Base-by-base conservation (phyloP, 2,329 filamentous ascomycete species). In the Thelonectria discophora region DNA sequence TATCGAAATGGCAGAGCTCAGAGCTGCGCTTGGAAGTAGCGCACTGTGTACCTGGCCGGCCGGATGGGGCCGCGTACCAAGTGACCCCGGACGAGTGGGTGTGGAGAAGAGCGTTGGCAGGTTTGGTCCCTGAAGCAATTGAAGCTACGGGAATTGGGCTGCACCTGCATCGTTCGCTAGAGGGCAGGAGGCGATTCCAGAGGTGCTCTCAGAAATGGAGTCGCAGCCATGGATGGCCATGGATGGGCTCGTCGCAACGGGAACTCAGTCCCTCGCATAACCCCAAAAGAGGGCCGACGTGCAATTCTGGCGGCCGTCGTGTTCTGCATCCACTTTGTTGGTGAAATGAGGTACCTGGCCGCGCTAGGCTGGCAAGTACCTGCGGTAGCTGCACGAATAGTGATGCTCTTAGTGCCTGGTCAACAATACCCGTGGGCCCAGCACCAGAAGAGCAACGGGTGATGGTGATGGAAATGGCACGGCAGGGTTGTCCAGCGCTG, bases 21-120 rank as follows among this genome's bases (percentile, higher is more conserved):
- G 65, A 65, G 61, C 66, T 72, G 69, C 69, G 69, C 69, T 72
- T 58, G 59, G 59, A 34, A 39, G 27, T 20, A 5, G 11, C 58
- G 58, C 69, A 72, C 69, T 69, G 69, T 71, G 61, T 71, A 71
- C 67, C 42, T 64, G 32, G 39, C 9, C 30, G 37, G 34, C 27
- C 62, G 40, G 42, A 66, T 58, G 57, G 61, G 57, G 47, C 65
- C 55, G 58, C 60, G 52, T 68, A 58, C 58, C 30, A 27, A 10
- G 30, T 13, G 30, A 54, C 49, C 60, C 55, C 55, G 52, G 58
- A 56, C 51, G 45, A 58, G 51, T 55, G 58, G 58, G 53, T 53
- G n/a, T 30, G 27, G 27, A 9, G 27, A 24, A 8, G 7, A 30
- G 27, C 47, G 39, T 27, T 30, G 30, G 17, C 42, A 13, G 42